phyloP scores from a whole-genome alignment of 305 asterid species.

The Fraxinus floribunda region DNA sequence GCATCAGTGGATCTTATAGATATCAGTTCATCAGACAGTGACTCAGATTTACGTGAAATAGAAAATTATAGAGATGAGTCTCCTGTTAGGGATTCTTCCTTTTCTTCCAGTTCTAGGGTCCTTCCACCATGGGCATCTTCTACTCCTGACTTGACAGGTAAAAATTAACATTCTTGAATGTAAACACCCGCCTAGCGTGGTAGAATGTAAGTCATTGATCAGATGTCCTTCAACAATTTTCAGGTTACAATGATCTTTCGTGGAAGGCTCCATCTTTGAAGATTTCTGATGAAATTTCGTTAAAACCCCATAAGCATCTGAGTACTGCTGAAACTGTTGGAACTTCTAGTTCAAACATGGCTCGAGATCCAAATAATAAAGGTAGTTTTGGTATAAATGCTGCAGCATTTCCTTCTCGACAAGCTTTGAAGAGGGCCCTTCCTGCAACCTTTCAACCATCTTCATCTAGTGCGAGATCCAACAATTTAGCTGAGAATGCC shows the following conservation, averaged over 20 bases:
- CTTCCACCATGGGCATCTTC: conserved; percentile 55
- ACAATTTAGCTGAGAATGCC: conserved; percentile 44
- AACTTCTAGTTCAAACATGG: conserved; percentile 45
- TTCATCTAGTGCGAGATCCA: conserved; percentile 30
- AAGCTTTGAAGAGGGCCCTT: conserved; percentile 44
- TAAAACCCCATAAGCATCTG: conserved; percentile 35
- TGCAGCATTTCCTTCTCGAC: conserved; percentile 31
- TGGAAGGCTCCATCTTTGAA: conserved; percentile 33
- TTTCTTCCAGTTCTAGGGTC: conserved; percentile 31
- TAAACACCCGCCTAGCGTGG: not conserved
- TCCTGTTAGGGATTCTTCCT: conserved; percentile 54
- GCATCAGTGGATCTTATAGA: conserved; percentile 54
- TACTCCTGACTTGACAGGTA: conserved; percentile 44
- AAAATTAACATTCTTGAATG: conserved; percentile 16
- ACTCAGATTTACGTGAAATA: conserved; percentile 74
- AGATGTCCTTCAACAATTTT: conserved; percentile 22
- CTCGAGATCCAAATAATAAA: conserved; percentile 27
- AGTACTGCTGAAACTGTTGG: conserved; percentile 36
- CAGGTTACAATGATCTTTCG: conserved; percentile 41
- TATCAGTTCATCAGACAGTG: conserved; percentile 81
- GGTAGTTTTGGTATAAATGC: conserved; percentile 31
- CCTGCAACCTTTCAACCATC: conserved; percentile 46
- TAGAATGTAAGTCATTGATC: conserved; percentile 20
- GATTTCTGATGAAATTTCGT: conserved; percentile 41
- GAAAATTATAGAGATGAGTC: conserved; percentile 66